Evolutionary conservation across 164 flowering plant species (phyloP).

Genomic region (Aristolochia fimbriata): DNA sequence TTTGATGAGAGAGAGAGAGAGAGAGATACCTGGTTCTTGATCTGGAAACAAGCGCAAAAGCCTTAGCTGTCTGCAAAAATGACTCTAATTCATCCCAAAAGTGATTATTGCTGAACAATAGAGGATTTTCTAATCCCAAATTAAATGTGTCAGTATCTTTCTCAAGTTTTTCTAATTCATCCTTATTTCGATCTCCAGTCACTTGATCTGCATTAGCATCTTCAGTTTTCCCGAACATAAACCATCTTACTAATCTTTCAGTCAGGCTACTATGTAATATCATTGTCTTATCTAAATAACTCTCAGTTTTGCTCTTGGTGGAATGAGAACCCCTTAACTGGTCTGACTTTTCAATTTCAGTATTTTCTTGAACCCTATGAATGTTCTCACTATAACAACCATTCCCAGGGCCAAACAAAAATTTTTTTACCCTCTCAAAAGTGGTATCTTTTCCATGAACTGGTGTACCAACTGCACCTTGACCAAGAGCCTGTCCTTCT

Average conservation of each 20-base stretch:
- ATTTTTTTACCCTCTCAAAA: too few species aligned
- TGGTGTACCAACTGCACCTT: too few species aligned
- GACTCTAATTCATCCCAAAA: constrained; percentile 60
- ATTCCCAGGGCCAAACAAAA: too few species aligned
- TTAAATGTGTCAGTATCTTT: constrained; percentile 8
- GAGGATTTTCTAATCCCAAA: constrained; percentile 14
- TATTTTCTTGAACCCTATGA: too few species aligned
- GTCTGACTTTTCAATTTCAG: too few species aligned
- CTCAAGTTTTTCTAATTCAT: background rate
- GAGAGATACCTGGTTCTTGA: constrained; percentile 59
- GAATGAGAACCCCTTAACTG: too few species aligned
- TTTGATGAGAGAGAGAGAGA: background rate
- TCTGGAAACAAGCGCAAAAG: constrained; percentile 25
- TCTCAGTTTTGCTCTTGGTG: too few species aligned
- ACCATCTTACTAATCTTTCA: constrained; percentile 23
- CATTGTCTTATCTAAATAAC: constrained; percentile 9
- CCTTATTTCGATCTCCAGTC: background rate
- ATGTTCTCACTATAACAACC: too few species aligned
- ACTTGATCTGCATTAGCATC: constrained; percentile 7
- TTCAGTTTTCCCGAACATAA: constrained; percentile 16
- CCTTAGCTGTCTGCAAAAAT: constrained; percentile 37
- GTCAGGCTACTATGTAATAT: constrained; percentile 15
- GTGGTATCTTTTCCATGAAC: too few species aligned
- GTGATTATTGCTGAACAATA: constrained; percentile 25
- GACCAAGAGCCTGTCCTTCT: too few species aligned